These are phyloP conservation scores for Yarrowia sp. DNA, from an alignment of 805 yeast species.

Conservation along the genomic window DNA sequence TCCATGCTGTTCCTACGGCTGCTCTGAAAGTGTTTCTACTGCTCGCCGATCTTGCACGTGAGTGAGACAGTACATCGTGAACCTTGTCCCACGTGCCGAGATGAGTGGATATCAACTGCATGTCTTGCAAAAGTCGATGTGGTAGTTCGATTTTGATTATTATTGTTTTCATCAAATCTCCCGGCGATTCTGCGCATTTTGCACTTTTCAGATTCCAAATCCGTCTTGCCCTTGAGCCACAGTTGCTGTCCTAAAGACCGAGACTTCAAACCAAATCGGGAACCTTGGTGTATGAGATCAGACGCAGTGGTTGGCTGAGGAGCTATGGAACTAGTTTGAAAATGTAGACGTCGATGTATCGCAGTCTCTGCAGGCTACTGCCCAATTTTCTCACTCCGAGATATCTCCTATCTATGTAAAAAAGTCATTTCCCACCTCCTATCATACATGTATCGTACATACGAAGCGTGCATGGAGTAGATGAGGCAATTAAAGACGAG, in stretches of 20 bases:
- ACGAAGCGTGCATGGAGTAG: too few relatives aligned
- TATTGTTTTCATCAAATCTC: background rate
- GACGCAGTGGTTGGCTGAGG: too few relatives aligned
- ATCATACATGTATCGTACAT: conserved; percentile 2
- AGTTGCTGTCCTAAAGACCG: background rate
- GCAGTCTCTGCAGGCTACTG: too few relatives aligned
- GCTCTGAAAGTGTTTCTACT: too few relatives aligned
- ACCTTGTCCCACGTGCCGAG: conserved; percentile 27
- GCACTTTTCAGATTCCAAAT: background rate
- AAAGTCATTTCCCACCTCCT: background rate
- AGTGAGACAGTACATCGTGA: conserved; percentile 10
- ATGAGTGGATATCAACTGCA: background rate
- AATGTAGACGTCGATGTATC: too few relatives aligned
- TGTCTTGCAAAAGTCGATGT: background rate
- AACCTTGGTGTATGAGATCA: background rate
- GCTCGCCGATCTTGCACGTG: background rate
- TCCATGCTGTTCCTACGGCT: too few relatives aligned
- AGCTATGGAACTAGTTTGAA: too few relatives aligned
- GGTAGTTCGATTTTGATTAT: background rate
- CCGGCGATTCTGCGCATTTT: background rate
- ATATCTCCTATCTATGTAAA: background rate
- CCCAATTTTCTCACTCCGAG: background rate
- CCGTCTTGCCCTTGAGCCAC: background rate
- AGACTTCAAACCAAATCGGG: conserved; percentile 1
- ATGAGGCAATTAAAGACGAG: too few relatives aligned